Conservation (phyloP, 176 grass and related monocot genomes). For the Bromus sterilis region DNA sequence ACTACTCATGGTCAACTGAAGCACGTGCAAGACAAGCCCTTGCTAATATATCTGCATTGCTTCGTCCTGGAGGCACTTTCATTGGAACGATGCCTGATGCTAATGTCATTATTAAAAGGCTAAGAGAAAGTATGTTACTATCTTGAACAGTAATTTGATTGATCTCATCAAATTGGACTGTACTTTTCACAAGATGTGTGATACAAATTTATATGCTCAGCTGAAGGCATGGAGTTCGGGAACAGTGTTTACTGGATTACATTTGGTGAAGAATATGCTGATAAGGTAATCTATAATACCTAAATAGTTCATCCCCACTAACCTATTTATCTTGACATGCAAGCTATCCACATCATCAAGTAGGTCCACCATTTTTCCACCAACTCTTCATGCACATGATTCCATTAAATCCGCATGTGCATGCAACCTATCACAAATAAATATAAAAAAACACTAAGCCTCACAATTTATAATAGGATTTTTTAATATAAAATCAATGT, state of each 20-base stretch:
- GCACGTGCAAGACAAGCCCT: conserved; percentile 83
- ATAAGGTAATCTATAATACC: too few relatives aligned
- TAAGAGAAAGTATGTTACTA: conserved; percentile 58
- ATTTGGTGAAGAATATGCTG: conserved; percentile 67
- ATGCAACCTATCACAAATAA: too few relatives aligned
- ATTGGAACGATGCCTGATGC: conserved; percentile 95
- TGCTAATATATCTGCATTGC: conserved; percentile 82
- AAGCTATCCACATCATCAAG: too few relatives aligned
- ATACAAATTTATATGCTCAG: conserved; percentile 38
- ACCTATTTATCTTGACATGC: too few relatives aligned
- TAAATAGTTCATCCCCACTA: too few relatives aligned
- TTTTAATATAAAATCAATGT: too few relatives aligned
- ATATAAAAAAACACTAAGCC: too few relatives aligned
- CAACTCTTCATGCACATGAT: too few relatives aligned
- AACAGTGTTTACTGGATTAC: conserved; percentile 85
- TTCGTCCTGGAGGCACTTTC: conserved; percentile 85
- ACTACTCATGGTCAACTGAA: conserved; percentile 98
- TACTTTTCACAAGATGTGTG: background rate
- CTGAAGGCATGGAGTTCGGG: conserved; percentile 92
- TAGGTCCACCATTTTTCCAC: too few relatives aligned
- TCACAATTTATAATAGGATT: too few relatives aligned
- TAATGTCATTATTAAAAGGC: conserved; percentile 88
- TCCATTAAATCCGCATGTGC: too few relatives aligned
- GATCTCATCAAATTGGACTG: background rate
- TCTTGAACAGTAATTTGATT: conserved; percentile 20